Conservation (phyloP, 2,329 filamentous ascomycete species). For the Paecilomyces sp. region DNA sequence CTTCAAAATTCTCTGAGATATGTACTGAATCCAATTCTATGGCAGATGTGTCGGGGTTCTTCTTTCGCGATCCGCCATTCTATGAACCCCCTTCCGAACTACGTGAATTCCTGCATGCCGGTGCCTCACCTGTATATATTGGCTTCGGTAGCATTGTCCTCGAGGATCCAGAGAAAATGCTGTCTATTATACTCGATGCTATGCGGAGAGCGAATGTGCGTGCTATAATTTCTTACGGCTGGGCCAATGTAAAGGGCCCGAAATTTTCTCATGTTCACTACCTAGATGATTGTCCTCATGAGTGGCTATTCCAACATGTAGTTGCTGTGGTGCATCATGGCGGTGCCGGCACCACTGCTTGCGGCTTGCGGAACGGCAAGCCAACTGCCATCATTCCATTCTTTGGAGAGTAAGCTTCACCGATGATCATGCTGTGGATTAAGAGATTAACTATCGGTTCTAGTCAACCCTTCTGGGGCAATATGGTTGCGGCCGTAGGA, state of each 20-base stretch:
- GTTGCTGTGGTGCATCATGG: constrained; percentile 52
- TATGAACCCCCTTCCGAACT: constrained; percentile 36
- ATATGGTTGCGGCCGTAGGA: constrained; percentile 43
- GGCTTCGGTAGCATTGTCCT: constrained; percentile 53
- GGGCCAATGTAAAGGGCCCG: constrained; percentile 42
- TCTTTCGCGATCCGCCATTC: constrained; percentile 26
- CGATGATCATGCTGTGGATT: neutral
- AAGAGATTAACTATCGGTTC: neutral
- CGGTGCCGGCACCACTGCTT: constrained; percentile 53
- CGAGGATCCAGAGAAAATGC: constrained; percentile 41
- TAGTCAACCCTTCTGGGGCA: constrained; percentile 47
- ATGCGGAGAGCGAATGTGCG: constrained; percentile 40
- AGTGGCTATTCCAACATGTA: constrained; percentile 53
- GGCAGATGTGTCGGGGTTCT: constrained; percentile 39
- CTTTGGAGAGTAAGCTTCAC: constrained; percentile 35
- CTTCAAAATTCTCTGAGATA: too few species aligned
- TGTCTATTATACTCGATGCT: constrained; percentile 41
- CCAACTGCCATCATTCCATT: constrained; percentile 52
- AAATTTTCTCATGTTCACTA: constrained; percentile 37
- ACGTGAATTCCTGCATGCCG: constrained; percentile 37
- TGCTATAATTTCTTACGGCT: constrained; percentile 49
- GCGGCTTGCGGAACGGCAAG: constrained; percentile 44
- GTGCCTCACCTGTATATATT: constrained; percentile 47
- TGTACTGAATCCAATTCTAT: too few species aligned
- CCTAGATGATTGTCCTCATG: constrained; percentile 50